Conservation (phyloP, 106 monocot species). For the Dendrobium officinale region DNA sequence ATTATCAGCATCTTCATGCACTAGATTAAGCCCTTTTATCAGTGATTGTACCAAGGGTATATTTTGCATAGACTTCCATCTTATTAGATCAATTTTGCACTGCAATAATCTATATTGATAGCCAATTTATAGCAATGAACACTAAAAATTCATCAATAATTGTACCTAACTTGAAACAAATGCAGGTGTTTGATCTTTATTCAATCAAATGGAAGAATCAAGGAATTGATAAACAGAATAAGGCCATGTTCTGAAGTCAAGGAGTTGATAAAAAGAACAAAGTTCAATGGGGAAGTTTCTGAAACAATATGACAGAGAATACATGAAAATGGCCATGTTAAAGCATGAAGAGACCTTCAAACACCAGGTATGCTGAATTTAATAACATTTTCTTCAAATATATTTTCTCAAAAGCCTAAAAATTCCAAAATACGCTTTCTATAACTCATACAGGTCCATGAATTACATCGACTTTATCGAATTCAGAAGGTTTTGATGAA, state of each 20-base stretch:
- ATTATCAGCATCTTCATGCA: too few species aligned
- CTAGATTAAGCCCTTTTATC: too few species aligned
- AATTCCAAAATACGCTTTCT: not conserved
- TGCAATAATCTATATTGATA: not conserved
- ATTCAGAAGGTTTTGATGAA: slow-evolving; percentile 40
- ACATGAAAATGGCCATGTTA: slow-evolving; percentile 53
- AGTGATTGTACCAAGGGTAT: too few species aligned
- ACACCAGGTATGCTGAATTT: slow-evolving; percentile 27
- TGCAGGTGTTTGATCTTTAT: slow-evolving; percentile 1
- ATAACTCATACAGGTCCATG: slow-evolving; percentile 32
- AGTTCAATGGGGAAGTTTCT: slow-evolving; percentile 31
- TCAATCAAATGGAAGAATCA: not conserved
- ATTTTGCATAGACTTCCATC: too few species aligned
- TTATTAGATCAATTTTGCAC: not conserved
- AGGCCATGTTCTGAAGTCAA: not conserved
- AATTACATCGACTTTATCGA: slow-evolving; percentile 52
- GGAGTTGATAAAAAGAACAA: not conserved
- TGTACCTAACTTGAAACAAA: not conserved
- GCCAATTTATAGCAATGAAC: not conserved
- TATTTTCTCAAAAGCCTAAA: not conserved
- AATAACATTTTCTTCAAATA: not conserved
- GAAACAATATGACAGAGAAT: slow-evolving; percentile 40
- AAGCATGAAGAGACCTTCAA: slow-evolving; percentile 62
- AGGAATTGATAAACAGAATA: not conserved
- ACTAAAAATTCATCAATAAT: not conserved